A percentile compares a stretch with the other conserved stretches of the same genome.
phyloP scores from a whole-genome alignment of 2,329 filamentous ascomycete species.

The Dactylella cylindrospora region DNA sequence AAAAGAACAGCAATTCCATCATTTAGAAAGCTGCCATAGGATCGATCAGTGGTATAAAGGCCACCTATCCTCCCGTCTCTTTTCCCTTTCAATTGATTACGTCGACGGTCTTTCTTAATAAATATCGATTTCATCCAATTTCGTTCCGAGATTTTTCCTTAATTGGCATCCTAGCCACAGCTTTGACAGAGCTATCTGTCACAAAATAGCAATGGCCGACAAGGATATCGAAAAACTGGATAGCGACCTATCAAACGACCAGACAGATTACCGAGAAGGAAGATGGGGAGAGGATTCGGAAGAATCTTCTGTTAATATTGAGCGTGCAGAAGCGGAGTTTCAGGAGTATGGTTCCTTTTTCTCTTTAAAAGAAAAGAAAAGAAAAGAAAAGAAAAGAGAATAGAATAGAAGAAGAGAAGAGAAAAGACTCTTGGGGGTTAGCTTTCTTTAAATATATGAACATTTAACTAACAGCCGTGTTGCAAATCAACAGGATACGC shows the following conservation, averaged over 20 bases:
- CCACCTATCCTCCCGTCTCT: neutral
- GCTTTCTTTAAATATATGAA: neutral
- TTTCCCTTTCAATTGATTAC: neutral
- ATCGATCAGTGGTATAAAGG: too few species aligned
- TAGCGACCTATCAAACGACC: neutral
- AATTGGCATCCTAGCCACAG: neutral
- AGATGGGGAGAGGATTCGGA: slow-evolving; percentile 42
- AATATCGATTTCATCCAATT: neutral
- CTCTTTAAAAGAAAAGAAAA: too few species aligned
- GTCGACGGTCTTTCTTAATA: neutral
- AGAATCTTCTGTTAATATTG: slow-evolving; percentile 46
- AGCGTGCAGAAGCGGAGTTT: slow-evolving; percentile 46
- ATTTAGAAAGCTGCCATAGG: too few species aligned
- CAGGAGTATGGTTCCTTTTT: slow-evolving; percentile 45
- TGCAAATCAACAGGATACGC: slow-evolving; percentile 15
- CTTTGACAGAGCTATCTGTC: slow-evolving; percentile 6
- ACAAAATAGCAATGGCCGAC: slow-evolving; percentile 13
- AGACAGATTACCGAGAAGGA: slow-evolving; percentile 22
- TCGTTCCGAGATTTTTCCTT: neutral
- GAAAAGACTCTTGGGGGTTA: neutral
- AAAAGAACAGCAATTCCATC: too few species aligned
- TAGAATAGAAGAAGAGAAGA: too few species aligned
- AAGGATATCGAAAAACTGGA: slow-evolving; percentile 16
- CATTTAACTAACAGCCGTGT: slow-evolving; percentile 2
- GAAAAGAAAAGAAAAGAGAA: too few species aligned